Evolutionary conservation across 2,329 filamentous ascomycete species (phyloP).

Genomic region (Diaporthe australafricana): DNA sequence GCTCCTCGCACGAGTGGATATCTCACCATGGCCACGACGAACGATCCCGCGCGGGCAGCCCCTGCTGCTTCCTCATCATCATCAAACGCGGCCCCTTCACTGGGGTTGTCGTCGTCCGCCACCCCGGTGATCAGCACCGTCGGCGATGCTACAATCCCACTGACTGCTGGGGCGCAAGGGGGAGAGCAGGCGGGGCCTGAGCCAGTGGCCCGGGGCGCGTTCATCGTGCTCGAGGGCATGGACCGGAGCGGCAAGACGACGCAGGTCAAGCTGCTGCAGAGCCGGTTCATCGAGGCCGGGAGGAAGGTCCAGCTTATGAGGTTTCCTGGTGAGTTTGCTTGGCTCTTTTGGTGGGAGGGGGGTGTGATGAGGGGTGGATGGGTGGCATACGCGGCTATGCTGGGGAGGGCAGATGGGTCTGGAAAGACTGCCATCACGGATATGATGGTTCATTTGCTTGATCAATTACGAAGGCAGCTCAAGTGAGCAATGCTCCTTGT

Average conservation of each 20-base stretch:
- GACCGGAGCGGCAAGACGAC: conserved; percentile 94
- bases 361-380: background rate
- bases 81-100: background rate
- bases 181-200: too few species aligned
- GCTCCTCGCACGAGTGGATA: background rate
- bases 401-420: background rate
- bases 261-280: conserved; percentile 79
- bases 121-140: background rate
- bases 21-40: background rate
- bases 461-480: background rate
- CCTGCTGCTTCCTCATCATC: background rate
- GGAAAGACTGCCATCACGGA: background rate
- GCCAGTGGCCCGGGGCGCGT: conserved; percentile 63
- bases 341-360: background rate
- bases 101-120: background rate
- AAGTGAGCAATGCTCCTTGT: background rate
- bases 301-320: conserved; percentile 64
- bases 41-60: background rate
- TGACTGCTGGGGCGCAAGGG: too few species aligned
- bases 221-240: conserved; percentile 89
- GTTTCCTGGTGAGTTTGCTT: conserved; percentile 64
- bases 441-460: too few species aligned
- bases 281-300: conserved; percentile 62
- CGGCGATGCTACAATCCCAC: background rate
- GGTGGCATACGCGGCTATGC: background rate